Evolutionary conservation across 768 basidiomycete genomes (phyloP).

Genomic region (Mycena galericulata): DNA sequence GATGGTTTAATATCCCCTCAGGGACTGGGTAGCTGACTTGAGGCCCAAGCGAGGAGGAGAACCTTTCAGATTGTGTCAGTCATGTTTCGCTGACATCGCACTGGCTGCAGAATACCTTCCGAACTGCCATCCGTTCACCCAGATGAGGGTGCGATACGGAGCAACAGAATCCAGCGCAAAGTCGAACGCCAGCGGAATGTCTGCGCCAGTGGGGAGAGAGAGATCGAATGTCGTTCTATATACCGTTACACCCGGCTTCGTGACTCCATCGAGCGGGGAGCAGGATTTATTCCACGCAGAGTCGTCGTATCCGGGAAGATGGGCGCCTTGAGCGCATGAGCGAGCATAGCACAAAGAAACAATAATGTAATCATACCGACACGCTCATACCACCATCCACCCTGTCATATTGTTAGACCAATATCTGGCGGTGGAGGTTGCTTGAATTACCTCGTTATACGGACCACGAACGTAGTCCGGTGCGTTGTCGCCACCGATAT

Average conservation of each 20-base stretch:
- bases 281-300: conserved; percentile 64
- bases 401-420: conserved; percentile 41
- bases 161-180: conserved; percentile 61
- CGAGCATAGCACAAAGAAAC: background rate
- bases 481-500: conserved; percentile 54
- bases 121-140: conserved; percentile 82
- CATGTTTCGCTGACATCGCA: conserved; percentile 24
- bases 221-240: conserved; percentile 73
- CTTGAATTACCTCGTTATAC: conserved; percentile 57
- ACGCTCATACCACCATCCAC: conserved; percentile 67
- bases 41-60: conserved; percentile 55
- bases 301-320: conserved; percentile 69
- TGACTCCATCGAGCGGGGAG: conserved; percentile 59
- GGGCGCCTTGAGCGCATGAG: conserved; percentile 56
- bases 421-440: background rate
- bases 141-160: conserved; percentile 73
- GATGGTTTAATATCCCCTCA: conserved; percentile 52
- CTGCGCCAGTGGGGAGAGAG: conserved; percentile 59
- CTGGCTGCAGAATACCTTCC: conserved; percentile 56
- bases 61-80: conserved; percentile 33
- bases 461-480: conserved; percentile 71
- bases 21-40: conserved; percentile 60
- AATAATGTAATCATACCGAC: conserved; percentile 46
- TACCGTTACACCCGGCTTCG: conserved; percentile 68
- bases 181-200: conserved; percentile 69